phyloP scores from a whole-genome alignment of 768 basidiomycete species.

The Trametes villosa region DNA sequence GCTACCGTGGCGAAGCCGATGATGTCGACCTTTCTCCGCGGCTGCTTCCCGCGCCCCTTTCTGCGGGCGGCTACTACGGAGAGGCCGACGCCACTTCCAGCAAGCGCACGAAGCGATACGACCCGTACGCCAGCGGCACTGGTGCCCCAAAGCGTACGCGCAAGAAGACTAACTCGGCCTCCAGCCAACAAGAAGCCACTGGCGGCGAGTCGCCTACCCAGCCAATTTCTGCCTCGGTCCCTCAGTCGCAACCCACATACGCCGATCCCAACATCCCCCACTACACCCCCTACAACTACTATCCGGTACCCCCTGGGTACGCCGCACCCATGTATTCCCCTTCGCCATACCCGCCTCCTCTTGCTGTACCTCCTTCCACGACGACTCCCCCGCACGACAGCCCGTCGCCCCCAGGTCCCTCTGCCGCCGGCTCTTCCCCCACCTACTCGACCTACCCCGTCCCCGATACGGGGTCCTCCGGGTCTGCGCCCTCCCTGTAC shows the following conservation, averaged over 20 bases:
- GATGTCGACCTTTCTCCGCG: conserved; percentile 48
- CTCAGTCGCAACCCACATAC: conserved; percentile 21
- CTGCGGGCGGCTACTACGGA: conserved; percentile 26
- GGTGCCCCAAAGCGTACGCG: conserved; percentile 27
- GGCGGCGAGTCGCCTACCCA: conserved; percentile 19
- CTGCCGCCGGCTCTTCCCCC: conserved; percentile 1
- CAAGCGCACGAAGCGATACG: conserved; percentile 39
- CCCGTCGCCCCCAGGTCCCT: conserved; percentile 8
- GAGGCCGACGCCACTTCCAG: conserved; percentile 23
- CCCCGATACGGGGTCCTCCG: background rate
- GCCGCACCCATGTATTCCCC: conserved; percentile 20
- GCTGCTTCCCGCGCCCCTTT: conserved; percentile 32
- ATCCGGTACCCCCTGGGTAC: conserved; percentile 20
- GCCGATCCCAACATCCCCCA: conserved; percentile 17
- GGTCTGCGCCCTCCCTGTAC: conserved; percentile 6
- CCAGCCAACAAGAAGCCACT: conserved; percentile 25
- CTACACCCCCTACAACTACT: conserved; percentile 27
- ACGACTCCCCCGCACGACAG: conserved; percentile 21
- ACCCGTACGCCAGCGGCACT: conserved; percentile 32
- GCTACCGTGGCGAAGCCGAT: conserved; percentile 85
- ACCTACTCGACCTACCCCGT: conserved; percentile 10
- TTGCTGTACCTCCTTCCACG: conserved; percentile 11
- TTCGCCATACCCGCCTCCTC: conserved; percentile 17
- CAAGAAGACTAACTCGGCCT: conserved; percentile 30
- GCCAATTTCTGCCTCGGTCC: conserved; percentile 13